These are phyloP conservation scores for Flammula alnicola DNA, from an alignment of 1,284 basidiomycete species.

Conservation along the genomic window DNA sequence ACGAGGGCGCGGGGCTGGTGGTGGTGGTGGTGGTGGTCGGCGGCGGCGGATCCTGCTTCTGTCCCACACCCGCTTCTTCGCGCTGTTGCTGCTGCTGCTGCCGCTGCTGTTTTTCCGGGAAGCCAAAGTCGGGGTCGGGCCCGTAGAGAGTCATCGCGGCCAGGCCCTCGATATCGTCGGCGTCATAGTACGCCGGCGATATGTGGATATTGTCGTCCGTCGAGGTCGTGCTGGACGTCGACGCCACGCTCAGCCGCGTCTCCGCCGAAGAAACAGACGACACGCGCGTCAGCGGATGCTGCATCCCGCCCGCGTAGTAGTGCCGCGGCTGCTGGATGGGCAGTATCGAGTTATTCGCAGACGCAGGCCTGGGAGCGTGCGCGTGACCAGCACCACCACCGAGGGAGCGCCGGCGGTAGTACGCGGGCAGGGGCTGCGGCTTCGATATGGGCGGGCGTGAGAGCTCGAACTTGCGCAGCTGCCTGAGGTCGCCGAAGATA, in stretches of 20 bases:
- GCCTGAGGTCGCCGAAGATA: conserved; percentile 79
- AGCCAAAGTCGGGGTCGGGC: background rate
- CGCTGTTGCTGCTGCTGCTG: background rate
- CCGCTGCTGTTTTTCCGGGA: background rate
- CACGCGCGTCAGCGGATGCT: too few relatives aligned
- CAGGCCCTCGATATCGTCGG: conserved; percentile 54
- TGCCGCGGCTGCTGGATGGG: conserved; percentile 11
- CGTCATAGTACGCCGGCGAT: conserved; percentile 67
- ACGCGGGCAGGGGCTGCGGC: conserved; percentile 42
- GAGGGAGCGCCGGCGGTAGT: conserved; percentile 5
- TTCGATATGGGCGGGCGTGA: conserved; percentile 63
- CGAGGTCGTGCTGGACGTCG: conserved; percentile 1
- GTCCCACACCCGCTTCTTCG: background rate
- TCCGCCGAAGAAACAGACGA: too few relatives aligned
- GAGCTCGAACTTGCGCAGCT: conserved; percentile 78
- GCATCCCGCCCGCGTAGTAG: too few relatives aligned
- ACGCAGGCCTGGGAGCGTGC: background rate
- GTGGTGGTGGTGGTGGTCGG: too few relatives aligned
- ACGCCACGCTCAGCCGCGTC: too few relatives aligned
- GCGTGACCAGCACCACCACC: background rate
- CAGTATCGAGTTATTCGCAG: conserved; percentile 4
- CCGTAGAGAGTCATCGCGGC: conserved; percentile 41
- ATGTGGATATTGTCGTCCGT: conserved; percentile 51
- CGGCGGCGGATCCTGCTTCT: background rate
- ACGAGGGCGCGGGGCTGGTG: conserved; percentile 1